A percentile compares a stretch with the other conserved stretches of the same genome.
Conservation (phyloP, 495 filamentous ascomycete species). For the Echria macrotheca region DNA sequence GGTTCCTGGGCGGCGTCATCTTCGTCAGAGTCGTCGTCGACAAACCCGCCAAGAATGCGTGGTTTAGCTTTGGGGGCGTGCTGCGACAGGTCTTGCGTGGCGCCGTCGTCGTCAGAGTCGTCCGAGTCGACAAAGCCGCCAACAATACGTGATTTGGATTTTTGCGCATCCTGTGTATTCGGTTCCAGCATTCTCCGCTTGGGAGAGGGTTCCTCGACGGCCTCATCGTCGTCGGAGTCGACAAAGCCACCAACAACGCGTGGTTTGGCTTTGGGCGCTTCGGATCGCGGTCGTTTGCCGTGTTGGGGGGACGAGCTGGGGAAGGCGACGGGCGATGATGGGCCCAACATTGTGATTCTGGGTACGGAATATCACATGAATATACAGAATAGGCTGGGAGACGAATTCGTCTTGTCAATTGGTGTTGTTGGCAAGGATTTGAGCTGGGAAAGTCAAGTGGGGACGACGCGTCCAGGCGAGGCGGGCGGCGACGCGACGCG, state of each 20-base stretch:
- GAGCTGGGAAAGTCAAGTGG: too few relatives aligned
- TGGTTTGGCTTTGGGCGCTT: slow-evolving; percentile 9
- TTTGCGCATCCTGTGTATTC: slow-evolving; percentile 7
- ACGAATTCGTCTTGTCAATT: too few relatives aligned
- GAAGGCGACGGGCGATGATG: background rate
- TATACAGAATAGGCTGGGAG: too few relatives aligned
- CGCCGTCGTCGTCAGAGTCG: slow-evolving; percentile 27
- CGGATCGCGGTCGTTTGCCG: background rate
- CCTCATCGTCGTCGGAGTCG: slow-evolving; percentile 40
- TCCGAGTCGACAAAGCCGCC: too few relatives aligned
- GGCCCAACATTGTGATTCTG: too few relatives aligned
- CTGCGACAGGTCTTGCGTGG: slow-evolving; percentile 20
- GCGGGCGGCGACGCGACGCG: too few relatives aligned
- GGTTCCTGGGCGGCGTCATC: slow-evolving; percentile 30
- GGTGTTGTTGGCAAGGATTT: too few relatives aligned
- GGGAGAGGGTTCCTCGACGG: slow-evolving; percentile 30
- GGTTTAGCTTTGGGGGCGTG: too few relatives aligned
- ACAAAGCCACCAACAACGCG: slow-evolving; percentile 39
- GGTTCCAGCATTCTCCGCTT: slow-evolving; percentile 33
- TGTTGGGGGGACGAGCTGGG: background rate
- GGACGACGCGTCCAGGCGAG: too few relatives aligned
- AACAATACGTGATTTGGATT: too few relatives aligned
- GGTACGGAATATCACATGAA: too few relatives aligned
- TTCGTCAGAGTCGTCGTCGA: slow-evolving; percentile 43
- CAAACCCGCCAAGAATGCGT: too few relatives aligned